phyloP scores from a whole-genome alignment of 1,284 basidiomycete genomes.

The Kwoniella shivajii region DNA sequence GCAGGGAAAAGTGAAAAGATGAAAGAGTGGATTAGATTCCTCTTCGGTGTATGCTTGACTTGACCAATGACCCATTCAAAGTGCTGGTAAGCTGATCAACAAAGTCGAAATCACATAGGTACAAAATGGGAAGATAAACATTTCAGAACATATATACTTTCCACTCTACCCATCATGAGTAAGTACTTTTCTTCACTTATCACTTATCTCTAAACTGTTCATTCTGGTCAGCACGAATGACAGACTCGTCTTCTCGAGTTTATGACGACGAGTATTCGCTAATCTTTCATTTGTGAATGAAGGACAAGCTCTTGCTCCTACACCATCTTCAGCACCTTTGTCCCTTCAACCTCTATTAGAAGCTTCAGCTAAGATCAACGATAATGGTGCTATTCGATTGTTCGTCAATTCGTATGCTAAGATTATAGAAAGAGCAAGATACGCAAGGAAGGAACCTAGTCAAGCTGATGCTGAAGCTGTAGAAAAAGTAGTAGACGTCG shows the following conservation, averaged over 20 bases:
- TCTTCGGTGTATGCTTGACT: neutral
- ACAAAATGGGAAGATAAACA: conserved; percentile 48
- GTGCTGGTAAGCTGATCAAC: neutral
- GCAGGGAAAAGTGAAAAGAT: neutral
- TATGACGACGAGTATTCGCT: no score
- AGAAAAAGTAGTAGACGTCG: conserved; percentile 65
- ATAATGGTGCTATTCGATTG: conserved; percentile 55
- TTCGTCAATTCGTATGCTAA: conserved; percentile 76
- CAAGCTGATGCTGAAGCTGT: conserved; percentile 71
- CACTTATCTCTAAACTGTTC: neutral
- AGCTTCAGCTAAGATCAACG: conserved; percentile 58
- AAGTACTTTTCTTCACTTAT: conserved; percentile 23
- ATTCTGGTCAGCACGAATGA: conserved; percentile 49
- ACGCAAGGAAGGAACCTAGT: conserved; percentile 64
- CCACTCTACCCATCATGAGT: conserved; percentile 41
- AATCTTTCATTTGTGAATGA: no score
- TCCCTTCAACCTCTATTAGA: conserved; percentile 63
- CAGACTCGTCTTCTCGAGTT: neutral
- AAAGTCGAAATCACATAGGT: conserved; percentile 25
- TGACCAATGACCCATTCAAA: neutral
- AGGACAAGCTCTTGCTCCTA: conserved; percentile 17
- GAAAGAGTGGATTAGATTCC: neutral
- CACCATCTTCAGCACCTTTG: conserved; percentile 60
- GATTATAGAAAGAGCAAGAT: conserved; percentile 72
- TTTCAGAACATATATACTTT: conserved; percentile 43